A percentile compares a stretch with the other conserved stretches of the same genome.
Conservation (phyloP, 176 grass and related monocot species). For the Eleusine coracana region DNA sequence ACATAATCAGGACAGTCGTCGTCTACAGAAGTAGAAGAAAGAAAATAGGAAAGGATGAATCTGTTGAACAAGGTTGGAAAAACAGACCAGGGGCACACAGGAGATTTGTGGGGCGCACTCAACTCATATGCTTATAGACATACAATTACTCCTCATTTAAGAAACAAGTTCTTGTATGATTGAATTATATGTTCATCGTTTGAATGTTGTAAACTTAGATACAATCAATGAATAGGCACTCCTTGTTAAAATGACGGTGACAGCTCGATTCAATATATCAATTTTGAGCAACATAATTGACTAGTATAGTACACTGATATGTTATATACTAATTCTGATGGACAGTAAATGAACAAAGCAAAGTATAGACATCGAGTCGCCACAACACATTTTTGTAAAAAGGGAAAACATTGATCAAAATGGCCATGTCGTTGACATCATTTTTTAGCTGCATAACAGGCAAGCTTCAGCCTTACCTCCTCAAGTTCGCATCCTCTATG, state of each 20-base stretch:
- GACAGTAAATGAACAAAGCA: not conserved
- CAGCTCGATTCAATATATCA: slow-evolving; percentile 9
- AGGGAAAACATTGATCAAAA: slow-evolving; percentile 33
- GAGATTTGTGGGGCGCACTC: not conserved
- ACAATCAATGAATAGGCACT: not conserved
- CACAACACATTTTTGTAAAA: slow-evolving; percentile 34
- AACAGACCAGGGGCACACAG: not conserved
- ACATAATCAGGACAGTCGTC: slow-evolving; percentile 5
- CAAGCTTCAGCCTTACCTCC: slow-evolving; percentile 64
- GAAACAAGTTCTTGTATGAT: slow-evolving; percentile 9
- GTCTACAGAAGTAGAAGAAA: not conserved
- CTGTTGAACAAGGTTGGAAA: not conserved
- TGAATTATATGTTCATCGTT: slow-evolving; percentile 8
- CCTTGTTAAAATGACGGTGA: not conserved
- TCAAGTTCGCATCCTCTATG: slow-evolving; percentile 64
- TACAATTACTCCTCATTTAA: not conserved
- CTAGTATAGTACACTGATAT: slow-evolving; percentile 16
- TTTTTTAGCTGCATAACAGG: slow-evolving; percentile 34
- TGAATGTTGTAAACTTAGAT: not conserved
- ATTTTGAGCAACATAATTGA: slow-evolving; percentile 25
- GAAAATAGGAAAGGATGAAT: slow-evolving; percentile 12
- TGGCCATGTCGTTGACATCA: slow-evolving; percentile 34
- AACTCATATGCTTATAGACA: not conserved
- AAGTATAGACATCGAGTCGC: not conserved
- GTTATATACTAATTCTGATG: slow-evolving; percentile 20